phyloP scores from a whole-genome alignment of 163 green algal genomes.

The Volvox carteri region DNA sequence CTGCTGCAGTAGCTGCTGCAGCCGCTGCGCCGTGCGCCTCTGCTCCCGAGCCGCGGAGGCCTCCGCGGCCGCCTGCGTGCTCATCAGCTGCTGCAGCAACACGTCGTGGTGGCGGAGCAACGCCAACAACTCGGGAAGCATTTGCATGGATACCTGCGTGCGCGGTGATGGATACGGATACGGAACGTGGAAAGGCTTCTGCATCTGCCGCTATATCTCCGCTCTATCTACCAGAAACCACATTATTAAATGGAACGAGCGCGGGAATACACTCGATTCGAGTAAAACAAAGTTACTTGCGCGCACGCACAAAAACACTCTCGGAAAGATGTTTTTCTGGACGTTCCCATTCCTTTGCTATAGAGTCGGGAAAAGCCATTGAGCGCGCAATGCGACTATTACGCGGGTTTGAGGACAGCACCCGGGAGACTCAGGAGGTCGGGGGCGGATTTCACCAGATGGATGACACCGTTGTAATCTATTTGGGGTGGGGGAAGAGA shows the following conservation, averaged over 20 bases:
- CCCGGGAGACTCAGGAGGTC: no score
- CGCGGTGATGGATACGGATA: not conserved
- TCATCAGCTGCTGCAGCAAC: conserved; percentile 39
- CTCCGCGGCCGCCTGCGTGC: not conserved
- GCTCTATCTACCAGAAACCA: not conserved
- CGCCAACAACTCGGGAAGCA: not conserved
- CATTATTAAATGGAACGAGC: not conserved
- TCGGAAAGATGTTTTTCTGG: no score
- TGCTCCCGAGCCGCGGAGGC: no score
- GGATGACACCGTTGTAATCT: not conserved
- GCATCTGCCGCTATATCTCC: not conserved
- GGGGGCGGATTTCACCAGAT: no score
- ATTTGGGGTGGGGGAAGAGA: not conserved
- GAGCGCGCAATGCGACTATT: no score
- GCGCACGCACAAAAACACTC: not conserved
- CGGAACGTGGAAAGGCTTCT: not conserved
- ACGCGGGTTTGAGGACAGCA: no score
- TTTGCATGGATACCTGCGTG: not conserved
- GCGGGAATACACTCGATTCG: not conserved
- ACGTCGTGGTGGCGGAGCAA: not conserved
- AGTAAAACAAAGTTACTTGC: not conserved
- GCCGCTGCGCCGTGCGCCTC: no score
- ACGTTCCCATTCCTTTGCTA: no score
- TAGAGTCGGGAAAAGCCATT: no score
- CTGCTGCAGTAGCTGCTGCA: not conserved